A percentile compares a stretch with the other conserved stretches of the same genome.
These are phyloP conservation scores for Colletotrichum liriopes DNA, from an alignment of 2,329 filamentous ascomycete genomes.

Conservation along the genomic window DNA sequence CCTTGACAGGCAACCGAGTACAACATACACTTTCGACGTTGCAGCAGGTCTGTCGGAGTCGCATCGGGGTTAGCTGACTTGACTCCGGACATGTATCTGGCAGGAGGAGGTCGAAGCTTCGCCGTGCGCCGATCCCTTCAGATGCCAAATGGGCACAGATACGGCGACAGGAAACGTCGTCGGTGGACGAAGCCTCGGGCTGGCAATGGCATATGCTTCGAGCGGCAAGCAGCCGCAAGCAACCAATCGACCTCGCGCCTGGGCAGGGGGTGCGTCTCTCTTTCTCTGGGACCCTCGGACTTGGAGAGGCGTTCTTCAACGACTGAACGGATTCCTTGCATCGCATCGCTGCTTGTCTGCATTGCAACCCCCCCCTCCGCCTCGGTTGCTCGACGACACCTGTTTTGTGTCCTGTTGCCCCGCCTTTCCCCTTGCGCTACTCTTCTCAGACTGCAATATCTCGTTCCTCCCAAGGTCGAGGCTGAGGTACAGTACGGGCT, in stretches of 20 bases:
- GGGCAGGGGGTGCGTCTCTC: too few species aligned
- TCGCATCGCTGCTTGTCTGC: neutral
- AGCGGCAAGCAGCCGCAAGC: neutral
- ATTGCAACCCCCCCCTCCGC: slow-evolving; percentile 5
- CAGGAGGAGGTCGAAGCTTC: neutral
- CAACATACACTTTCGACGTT: neutral
- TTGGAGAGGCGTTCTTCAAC: slow-evolving; percentile 3
- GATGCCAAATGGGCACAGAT: neutral
- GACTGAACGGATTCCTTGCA: slow-evolving; percentile 1
- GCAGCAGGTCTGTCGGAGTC: neutral
- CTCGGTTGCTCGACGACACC: neutral
- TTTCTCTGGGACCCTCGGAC: neutral
- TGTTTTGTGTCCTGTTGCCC: neutral
- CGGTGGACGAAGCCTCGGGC: too few species aligned
- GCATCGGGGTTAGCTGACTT: neutral
- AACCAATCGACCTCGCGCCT: neutral
- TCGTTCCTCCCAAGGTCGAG: neutral
- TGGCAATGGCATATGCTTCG: neutral
- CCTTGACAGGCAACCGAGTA: too few species aligned
- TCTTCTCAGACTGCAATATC: slow-evolving; percentile 18
- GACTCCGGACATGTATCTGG: neutral
- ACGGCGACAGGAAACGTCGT: neutral
- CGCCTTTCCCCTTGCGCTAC: neutral
- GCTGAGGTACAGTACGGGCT: neutral
- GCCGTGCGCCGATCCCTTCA: neutral